A percentile compares a stretch with the other conserved stretches of the same genome.
Conservation (phyloP, 441 rosid genomes). For the Euphorbia schlechtendalii region DNA sequence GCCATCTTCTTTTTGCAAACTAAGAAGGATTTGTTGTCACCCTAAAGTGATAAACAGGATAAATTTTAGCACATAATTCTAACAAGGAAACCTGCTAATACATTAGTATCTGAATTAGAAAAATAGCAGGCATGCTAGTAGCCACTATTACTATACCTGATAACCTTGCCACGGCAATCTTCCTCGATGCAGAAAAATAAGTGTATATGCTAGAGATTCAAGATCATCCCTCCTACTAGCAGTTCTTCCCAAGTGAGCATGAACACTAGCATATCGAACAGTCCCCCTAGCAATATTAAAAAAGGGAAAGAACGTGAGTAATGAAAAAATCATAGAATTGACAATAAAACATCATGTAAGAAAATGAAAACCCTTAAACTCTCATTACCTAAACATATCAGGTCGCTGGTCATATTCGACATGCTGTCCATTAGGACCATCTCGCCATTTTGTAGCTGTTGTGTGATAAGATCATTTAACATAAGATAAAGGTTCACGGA, state of each 20-base stretch:
- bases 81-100: constrained; percentile 10
- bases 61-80: constrained; percentile 4
- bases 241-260: constrained; percentile 96
- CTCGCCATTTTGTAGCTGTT: constrained; percentile 98
- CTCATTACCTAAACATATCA: constrained; percentile 84
- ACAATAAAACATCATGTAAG: constrained; percentile 2
- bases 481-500: constrained; percentile 14
- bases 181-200: constrained; percentile 83
- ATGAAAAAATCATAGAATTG: background rate
- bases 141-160: constrained; percentile 46
- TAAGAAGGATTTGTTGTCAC: constrained; percentile 91
- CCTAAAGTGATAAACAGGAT: constrained; percentile 31
- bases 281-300: constrained; percentile 52
- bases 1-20: constrained; percentile 99
- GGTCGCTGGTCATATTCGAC: constrained; percentile 99
- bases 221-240: constrained; percentile 98
- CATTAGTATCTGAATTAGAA: background rate
- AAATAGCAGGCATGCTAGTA: background rate
- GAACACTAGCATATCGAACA: constrained; percentile 96
- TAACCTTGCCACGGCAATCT: constrained; percentile 99
- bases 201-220: constrained; percentile 94
- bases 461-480: constrained; percentile 5
- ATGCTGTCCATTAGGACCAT: constrained; percentile 65
- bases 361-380: constrained; percentile 12
- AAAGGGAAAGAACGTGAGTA: constrained; percentile 15